Evolutionary conservation across 2,329 filamentous ascomycete genomes (phyloP), one percentile per base, ranked within the genome.

Genomic region (Penicillium sp.): DNA sequence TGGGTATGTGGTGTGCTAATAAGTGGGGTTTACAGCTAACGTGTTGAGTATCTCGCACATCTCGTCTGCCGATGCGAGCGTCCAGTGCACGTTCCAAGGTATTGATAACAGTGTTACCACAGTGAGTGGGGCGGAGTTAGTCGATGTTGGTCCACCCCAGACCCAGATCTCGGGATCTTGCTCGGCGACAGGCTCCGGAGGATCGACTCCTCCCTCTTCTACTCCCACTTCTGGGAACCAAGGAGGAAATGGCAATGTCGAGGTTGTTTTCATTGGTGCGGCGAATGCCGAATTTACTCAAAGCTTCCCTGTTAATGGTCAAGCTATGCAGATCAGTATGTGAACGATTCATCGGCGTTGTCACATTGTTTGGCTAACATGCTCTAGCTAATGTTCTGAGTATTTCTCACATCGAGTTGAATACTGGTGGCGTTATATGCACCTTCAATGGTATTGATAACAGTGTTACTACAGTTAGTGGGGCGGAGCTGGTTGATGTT

Each of bases 91-190:
- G 25, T 67, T 66, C 57, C 14, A 61, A 10, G 65, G 65, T 16
- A 55, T 66, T 42, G 65, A 67, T n/a, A 31, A 55, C 45, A 50
- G 57, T 25, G 55, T 59, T 7, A 67, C 65, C 3, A 58, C 53
- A 16, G 59, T 66, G 29, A 53, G 19, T 23, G 58, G 59, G 19
- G 48, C 27, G 2, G 42, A 46, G 13, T 54, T 42, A 8, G 59
- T 67, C 2, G 62, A 66, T 27, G 65, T 67, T 29, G 65, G 63
- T 0, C 63, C 63, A 13, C 65, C 65, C 5, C 65, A 67, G 57
- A 65, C 62, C 16, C 65, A 67, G 53, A 42, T 53, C 37, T 53
- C 57, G 33, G 64, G 63, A 14, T 51, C 62, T 14, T 67, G 64
- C 33, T 35, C 29, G 4, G 21, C 46, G 3, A 31, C 16, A 10